A percentile compares a stretch with the other conserved stretches of the same genome.
Conservation (phyloP, 805 yeast species). For the Cyberlindnera xylosilytica region DNA sequence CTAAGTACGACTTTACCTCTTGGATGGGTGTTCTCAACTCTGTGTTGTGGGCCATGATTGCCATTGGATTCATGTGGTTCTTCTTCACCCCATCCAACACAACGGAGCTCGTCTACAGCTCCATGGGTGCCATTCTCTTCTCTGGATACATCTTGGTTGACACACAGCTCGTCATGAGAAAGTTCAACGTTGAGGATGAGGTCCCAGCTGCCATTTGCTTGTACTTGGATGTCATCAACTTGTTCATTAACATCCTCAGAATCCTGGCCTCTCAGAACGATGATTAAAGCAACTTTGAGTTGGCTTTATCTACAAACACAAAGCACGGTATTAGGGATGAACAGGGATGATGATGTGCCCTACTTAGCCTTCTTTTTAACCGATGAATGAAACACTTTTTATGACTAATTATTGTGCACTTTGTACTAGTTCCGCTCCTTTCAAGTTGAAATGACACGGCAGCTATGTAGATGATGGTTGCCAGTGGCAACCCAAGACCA, state of each 20-base stretch:
- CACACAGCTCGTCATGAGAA: slow-evolving; percentile 76
- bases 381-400: too few relatives aligned
- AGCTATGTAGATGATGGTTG: too few relatives aligned
- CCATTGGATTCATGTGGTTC: slow-evolving; percentile 30
- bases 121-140: slow-evolving; percentile 72
- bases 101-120: slow-evolving; percentile 65
- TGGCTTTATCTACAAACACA: too few relatives aligned
- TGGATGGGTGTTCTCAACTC: slow-evolving; percentile 59
- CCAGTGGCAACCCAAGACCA: too few relatives aligned
- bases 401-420: too few relatives aligned
- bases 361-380: slow-evolving; percentile 3
- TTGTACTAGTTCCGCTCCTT: too few relatives aligned
- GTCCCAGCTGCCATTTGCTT: slow-evolving; percentile 74
- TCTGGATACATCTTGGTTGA: slow-evolving; percentile 72
- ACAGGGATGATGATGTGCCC: too few relatives aligned
- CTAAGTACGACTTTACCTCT: slow-evolving; percentile 69
- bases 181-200: slow-evolving; percentile 78
- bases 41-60: slow-evolving; percentile 60
- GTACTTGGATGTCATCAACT: slow-evolving; percentile 78
- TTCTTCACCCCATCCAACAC: slow-evolving; percentile 56
- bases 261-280: slow-evolving; percentile 41
- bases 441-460: too few relatives aligned
- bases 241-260: slow-evolving; percentile 73
- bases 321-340: neutral
- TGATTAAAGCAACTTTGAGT: slow-evolving; percentile 10